Conservation (phyloP, 805 yeast genomes). For the Starmerella powellii region DNA sequence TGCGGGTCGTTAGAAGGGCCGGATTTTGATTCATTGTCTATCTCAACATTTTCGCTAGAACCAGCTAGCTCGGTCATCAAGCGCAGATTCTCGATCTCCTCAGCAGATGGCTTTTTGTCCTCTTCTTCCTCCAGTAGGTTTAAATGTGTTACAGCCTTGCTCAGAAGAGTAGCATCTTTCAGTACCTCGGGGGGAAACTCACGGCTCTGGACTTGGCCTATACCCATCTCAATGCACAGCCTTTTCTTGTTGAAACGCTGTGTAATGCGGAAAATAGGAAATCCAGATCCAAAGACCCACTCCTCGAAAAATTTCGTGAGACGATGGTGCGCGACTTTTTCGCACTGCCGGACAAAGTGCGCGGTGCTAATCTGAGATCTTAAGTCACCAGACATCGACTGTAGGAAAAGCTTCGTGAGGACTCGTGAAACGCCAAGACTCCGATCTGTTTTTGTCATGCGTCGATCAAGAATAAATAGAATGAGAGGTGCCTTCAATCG, state of each 20-base stretch:
- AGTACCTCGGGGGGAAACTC: conserved; percentile 27
- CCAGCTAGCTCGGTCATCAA: conserved; percentile 2
- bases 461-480: conserved; percentile 65
- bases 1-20: not conserved
- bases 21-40: not conserved
- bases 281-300: conserved; percentile 85
- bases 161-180: conserved; percentile 29
- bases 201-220: conserved; percentile 67
- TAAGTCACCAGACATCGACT: conserved; percentile 91
- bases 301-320: conserved; percentile 76
- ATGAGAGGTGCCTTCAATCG: conserved; percentile 77
- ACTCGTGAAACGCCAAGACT: conserved; percentile 87
- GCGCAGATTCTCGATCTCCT: conserved; percentile 1
- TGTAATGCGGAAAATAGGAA: conserved; percentile 76
- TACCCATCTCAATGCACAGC: conserved; percentile 87
- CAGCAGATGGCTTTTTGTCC: conserved; percentile 23
- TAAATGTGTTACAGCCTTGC: conserved; percentile 30
- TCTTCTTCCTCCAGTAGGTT: conserved; percentile 13
- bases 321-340: conserved; percentile 78
- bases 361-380: conserved; percentile 62
- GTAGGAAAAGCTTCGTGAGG: conserved; percentile 77
- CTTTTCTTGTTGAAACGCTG: conserved; percentile 90
- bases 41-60: not conserved
- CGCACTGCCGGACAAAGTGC: conserved; percentile 90
- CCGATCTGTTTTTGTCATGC: conserved; percentile 94